Evolutionary conservation across 805 yeast genomes (phyloP).

Genomic region (Lachancea nothofagi): DNA sequence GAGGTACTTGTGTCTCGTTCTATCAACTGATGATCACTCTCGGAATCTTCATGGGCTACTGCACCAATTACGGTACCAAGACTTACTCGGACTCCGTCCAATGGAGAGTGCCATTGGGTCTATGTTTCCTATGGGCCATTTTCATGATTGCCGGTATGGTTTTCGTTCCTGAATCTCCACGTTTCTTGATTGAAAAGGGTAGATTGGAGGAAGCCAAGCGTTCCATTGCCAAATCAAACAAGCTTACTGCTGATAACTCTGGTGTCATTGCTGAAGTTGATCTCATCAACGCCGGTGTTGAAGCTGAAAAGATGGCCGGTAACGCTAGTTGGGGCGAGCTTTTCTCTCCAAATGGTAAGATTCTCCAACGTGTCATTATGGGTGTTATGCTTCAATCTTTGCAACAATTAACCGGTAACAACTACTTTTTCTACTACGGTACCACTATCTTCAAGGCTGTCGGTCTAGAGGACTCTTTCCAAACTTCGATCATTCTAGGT

Average conservation of each 20-base stretch:
- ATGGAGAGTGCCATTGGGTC: constrained; percentile 72
- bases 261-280: constrained; percentile 54
- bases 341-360: constrained; percentile 61
- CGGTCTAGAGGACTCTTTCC: constrained; percentile 53
- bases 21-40: constrained; percentile 68
- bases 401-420: constrained; percentile 65
- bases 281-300: constrained; percentile 53
- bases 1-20: constrained; percentile 68
- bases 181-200: constrained; percentile 53
- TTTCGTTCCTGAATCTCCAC: constrained; percentile 71
- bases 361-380: constrained; percentile 41
- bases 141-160: constrained; percentile 36
- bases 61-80: constrained; percentile 59
- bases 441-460: constrained; percentile 58
- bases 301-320: constrained; percentile 57
- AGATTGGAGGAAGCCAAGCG: constrained; percentile 56
- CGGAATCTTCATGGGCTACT: constrained; percentile 75
- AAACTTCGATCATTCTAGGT: constrained; percentile 57
- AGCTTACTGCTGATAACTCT: constrained; percentile 47
- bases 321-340: constrained; percentile 61
- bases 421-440: constrained; percentile 65
- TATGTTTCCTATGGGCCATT: constrained; percentile 45
- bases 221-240: constrained; percentile 57
- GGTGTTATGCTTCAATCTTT: constrained; percentile 55
- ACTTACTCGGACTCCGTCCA: constrained; percentile 41